Conservation (phyloP, 805 yeast genomes). For the Monosporozyma siamensis region DNA sequence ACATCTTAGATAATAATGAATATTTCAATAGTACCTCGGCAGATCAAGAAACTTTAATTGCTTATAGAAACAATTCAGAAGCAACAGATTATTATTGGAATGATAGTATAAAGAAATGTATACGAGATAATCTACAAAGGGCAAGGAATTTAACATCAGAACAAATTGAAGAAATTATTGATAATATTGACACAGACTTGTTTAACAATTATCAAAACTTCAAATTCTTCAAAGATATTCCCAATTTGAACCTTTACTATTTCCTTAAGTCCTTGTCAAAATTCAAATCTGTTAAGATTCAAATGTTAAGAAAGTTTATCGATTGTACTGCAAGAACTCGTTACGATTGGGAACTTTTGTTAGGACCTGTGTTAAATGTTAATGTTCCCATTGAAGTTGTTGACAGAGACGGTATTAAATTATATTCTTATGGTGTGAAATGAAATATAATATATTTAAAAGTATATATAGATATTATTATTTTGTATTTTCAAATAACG, state of each 20-base stretch:
- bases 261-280: constrained; percentile 27
- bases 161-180: constrained; percentile 6
- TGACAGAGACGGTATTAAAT: constrained; percentile 35
- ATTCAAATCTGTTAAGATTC: constrained; percentile 31
- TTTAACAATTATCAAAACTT: constrained; percentile 23
- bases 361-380: constrained; percentile 30
- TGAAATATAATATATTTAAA: not conserved
- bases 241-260: constrained; percentile 31
- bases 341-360: constrained; percentile 32
- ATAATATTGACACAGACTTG: constrained; percentile 11
- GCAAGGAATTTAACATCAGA: not conserved
- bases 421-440: constrained; percentile 29
- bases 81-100: constrained; percentile 22
- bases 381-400: constrained; percentile 30
- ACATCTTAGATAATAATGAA: constrained; percentile 4
- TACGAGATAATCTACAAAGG: constrained; percentile 7
- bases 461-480: not conserved
- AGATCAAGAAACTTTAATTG: constrained; percentile 25
- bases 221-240: constrained; percentile 25
- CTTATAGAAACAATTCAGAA: constrained; percentile 7
- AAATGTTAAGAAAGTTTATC: constrained; percentile 30
- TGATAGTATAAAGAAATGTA: constrained; percentile 16
- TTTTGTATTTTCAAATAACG: too few relatives aligned
- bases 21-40: constrained; percentile 8
- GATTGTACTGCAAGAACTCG: constrained; percentile 32